Base-by-base conservation (phyloP, 2,329 filamentous ascomycete species). In the Bipolaris sorokiniana region DNA sequence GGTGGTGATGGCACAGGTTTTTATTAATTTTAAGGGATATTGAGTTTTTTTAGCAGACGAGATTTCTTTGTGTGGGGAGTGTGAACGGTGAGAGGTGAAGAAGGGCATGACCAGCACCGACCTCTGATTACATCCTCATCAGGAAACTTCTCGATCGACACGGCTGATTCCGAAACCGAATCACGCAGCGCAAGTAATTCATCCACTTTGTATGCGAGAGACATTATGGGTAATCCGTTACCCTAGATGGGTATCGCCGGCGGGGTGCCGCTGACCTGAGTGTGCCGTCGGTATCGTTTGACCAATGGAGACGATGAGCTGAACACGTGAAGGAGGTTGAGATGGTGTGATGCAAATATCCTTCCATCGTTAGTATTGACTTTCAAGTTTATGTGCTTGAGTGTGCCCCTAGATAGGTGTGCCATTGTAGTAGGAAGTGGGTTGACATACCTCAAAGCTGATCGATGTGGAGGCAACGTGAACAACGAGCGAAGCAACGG, bases 111-210 rank as follows among this genome's bases (percentile, higher is more conserved):
- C 31, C 38, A 47, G 54, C 23, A 68, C 76, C 67, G 51, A 77
- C 77, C 76, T 72, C 77, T 78, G 65, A 79, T 76, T 16, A 72
- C 74, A 52, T 78, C 76, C 62, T 78, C 76, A 52, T 78, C 72
- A 15, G 70, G 70, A 51, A 79, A 78, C 58, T 71, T 77, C 47
- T 78, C 76, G 23, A 79, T 67, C 13, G 76, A 78, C 26, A 78
- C 75, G 10, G 76, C 73, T 28, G 76, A 78, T 61, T 78, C 77
- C 7, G 76, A 77, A 2, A 76, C 75, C 1, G 76, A 78, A 55
- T 76, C 74, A 42, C 77, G 67, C 34, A 79, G 66, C 42, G 76
- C 76, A 34, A 79, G 71, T 9, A 79, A 66, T 63, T 79, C 76
- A 53, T 77, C 76, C 9, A 77, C 75, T 53, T 74, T 77, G 65